phyloP scores from a whole-genome alignment of 768 basidiomycete genomes.

The Chalciporus sphaerocephalus region DNA sequence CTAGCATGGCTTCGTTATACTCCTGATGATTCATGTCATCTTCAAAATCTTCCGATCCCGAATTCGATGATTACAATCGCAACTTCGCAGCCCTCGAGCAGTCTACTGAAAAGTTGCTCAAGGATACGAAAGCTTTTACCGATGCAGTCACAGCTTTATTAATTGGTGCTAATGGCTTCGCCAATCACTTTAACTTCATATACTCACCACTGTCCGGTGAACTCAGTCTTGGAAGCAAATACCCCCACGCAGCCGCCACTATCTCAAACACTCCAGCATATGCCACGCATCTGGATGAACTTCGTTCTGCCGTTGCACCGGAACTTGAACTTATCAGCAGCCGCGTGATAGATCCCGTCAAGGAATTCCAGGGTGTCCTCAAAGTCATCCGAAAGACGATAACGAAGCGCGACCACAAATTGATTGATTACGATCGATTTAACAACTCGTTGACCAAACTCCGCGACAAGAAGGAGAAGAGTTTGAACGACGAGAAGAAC shows the following conservation, averaged over 20 bases:
- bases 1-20: neutral
- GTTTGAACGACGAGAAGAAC: conserved; percentile 93
- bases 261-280: conserved; percentile 74
- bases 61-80: conserved; percentile 83
- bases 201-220: conserved; percentile 70
- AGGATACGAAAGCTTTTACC: conserved; percentile 84
- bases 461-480: conserved; percentile 98
- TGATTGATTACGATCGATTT: conserved; percentile 91
- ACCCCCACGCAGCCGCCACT: conserved; percentile 75
- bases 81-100: conserved; percentile 75
- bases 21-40: conserved; percentile 4
- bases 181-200: conserved; percentile 56
- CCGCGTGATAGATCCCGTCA: conserved; percentile 78
- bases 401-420: conserved; percentile 96
- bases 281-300: conserved; percentile 73
- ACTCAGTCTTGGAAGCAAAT: conserved; percentile 71
- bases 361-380: conserved; percentile 82
- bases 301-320: conserved; percentile 72
- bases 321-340: conserved; percentile 94
- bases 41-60: conserved; percentile 75
- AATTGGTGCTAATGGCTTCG: conserved; percentile 58
- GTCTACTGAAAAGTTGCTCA: conserved; percentile 83
- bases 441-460: conserved; percentile 95
- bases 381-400: conserved; percentile 92
- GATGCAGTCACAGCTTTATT: conserved; percentile 78